Base-by-base conservation (phyloP, 495 filamentous ascomycete genomes). In the Pyrenopolyporus hunteri region DNA sequence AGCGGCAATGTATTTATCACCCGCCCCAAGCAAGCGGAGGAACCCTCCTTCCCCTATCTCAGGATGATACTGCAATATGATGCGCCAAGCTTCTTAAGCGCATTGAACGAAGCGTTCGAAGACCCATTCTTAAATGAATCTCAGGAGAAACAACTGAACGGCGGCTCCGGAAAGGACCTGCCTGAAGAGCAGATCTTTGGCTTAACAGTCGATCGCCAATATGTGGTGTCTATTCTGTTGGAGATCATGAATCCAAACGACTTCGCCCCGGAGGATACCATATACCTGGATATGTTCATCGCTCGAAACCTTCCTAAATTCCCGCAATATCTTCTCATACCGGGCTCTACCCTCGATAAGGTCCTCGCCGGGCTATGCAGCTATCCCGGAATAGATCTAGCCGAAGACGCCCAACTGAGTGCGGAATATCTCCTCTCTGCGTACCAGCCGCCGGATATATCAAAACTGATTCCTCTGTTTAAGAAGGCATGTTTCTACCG, bases 211-310 rank as follows among this genome's bases (percentile, higher is more conserved):
- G 93, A 95, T 63, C 84, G 94, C 22, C 94, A 97, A 74, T 93
- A 92, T 69, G 81, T 98, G 48, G 83, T 96, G 56, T 93, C 87
- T 43, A 94, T 97, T 33, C 73, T 98, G 47, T 80, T 96, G 20
- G 91, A 96, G 68, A 85, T 97, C 20, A 94, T 98, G 90, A 86
- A 84, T 46, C 72, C 84, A 7, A 68, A 78, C 11, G 84, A 85
- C 7, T 97, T 95, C 67, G 80, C 83, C 3, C 66, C 84, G n/a
- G 83, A 88, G 55, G 91, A 97, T 72, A 91, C 88, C 20, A 90
- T 98, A 53, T 98, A 95, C 72, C 82, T 98, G 28, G 89, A 98
- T 70, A 98, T 98, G 91, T 98, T 98, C 69, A 86, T 98, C 71
- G 93, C 94, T 37, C 88, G 94, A 53, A 98, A 96, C 66, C 81